Evolutionary conservation across 225 moss, liverwort and hornwort species (phyloP), one percentile per base, ranked within the genome.

Genomic region (Polytrichum commune): DNA sequence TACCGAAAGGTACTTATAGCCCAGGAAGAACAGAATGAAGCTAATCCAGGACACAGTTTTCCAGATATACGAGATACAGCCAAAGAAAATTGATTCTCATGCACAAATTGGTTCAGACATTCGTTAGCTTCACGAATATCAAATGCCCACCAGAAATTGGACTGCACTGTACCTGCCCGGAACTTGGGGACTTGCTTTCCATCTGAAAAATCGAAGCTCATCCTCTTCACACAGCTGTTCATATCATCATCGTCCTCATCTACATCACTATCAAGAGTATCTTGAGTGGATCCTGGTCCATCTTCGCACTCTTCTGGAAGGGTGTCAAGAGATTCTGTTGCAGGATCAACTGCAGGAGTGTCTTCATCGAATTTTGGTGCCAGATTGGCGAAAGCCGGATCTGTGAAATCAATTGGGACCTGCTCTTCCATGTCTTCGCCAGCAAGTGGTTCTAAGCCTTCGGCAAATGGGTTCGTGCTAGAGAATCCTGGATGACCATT

Each of bases 171-270:
- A 87, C 87, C 87, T 81, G 81, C 73, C 8, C 81, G 74, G 24
- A 87, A 87, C 65, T 87, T 87, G 7, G 84, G 87, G 20, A 87
- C 55, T 46, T 81, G 54, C 73, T 79, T 84, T 53, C 87, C 87
- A 56, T 79, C 84, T 62, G 78, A 71, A 16, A 87, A 29, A 0
- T 81, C 87, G 56, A 87, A 87, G 67, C 87, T 87, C 87, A 87
- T 84, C 24, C 81, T 74, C 84, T 84, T 87, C 26, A 84, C 83
- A 19, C 79, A 76, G 29, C 76, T 84, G 62, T 72, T 77, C 67
- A 83, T 53, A 0, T 73, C 67, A 58, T 81, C 80, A 25, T 46
- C 72, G 16, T 54, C 72, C 19, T 67, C 67, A n/a, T 83, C 86
- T 62, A 81, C 73, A 27, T 82, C 82, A 0, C 76, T 74, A 5